Conservation (phyloP, 2,329 filamentous ascomycete genomes). For the Cladosporium sp. region DNA sequence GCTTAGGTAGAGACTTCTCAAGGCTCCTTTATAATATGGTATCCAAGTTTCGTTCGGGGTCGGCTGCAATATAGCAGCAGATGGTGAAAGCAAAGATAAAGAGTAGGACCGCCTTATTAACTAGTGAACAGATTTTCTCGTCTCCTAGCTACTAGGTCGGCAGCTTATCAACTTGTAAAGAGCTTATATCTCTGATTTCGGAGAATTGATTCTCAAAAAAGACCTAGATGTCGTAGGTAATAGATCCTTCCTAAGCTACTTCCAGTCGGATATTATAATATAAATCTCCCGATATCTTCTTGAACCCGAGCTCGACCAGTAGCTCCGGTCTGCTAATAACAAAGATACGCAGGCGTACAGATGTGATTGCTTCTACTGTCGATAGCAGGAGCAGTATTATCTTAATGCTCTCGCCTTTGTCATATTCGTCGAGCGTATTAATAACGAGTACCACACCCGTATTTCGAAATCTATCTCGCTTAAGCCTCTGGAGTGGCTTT, state of each 20-base stretch:
- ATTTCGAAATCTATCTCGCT: slow-evolving; percentile 2
- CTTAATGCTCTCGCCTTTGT: slow-evolving; percentile 4
- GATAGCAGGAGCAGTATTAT: slow-evolving; percentile 18
- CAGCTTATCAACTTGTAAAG: neutral
- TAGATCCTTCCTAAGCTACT: slow-evolving; percentile 10
- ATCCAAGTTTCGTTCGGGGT: neutral
- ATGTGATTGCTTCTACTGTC: slow-evolving; percentile 11
- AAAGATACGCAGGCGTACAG: slow-evolving; percentile 18
- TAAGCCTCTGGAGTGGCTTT: slow-evolving; percentile 12
- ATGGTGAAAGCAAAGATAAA: neutral
- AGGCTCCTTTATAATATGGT: neutral
- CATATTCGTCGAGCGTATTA: slow-evolving; percentile 34
- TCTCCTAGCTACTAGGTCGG: neutral
- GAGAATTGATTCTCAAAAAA: neutral
- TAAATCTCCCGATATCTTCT: slow-evolving; percentile 5
- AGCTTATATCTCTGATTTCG: neutral
- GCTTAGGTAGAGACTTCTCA: neutral
- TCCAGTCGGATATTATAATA: slow-evolving; percentile 21
- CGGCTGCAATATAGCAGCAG: neutral
- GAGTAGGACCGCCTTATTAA: neutral
- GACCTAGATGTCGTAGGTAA: neutral
- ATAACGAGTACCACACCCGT: slow-evolving; percentile 20
- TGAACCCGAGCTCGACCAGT: slow-evolving; percentile 19
- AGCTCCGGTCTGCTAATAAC: slow-evolving; percentile 25
- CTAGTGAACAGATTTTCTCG: neutral